Evolutionary conservation across 441 rosid species (phyloP), one percentile per base, ranked within the genome.

Genomic region (Melastoma candidum): DNA sequence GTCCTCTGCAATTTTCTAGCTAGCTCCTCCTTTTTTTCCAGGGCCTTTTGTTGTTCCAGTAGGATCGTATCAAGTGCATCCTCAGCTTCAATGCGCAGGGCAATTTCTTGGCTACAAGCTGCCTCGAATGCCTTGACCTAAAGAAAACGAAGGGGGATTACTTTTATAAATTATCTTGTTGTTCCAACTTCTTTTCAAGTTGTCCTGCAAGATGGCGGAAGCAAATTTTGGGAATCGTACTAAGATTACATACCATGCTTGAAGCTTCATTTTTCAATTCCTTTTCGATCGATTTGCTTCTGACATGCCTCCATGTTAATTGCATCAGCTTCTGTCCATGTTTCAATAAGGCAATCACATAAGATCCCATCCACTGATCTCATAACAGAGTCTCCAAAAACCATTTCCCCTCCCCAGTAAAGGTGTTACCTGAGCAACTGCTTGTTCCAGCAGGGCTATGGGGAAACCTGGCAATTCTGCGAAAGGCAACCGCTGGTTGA

Each of bases 41-140:
- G 54, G 53, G 75, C 64, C 60, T 74, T 74, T 56, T 64, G 74
- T 68, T 65, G 78, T 55, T 76, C 76, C 58, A 50, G 53, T 27
- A 68, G 9, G 17, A 54, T 60, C 54, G 63, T 53, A 57, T 46
- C 64, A 45, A 74, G 65, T 36, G 62, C 74, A 53, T 72, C 71
- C 68, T 79, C 86, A 24, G 77, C 80, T 66, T 74, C 69, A 57
- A 58, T 68, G 58, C 77, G 65, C 49, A 73, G 72, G 45, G 70
- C 69, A 44, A 66, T 60, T 70, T 81, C 88, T 59, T 11, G 64
- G 51, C 57, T 59, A 76, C 44, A 58, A 14, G 75, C 74, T 58
- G 76, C 63, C 54, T 82, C 80, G 29, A 71, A 63, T 54, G 8
- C 54, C 55, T 54, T 62, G 22, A 62, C 60, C 65, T 61, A 61